Base-by-base conservation (phyloP, 495 filamentous ascomycete genomes). In the Chaetomium tenue region DNA sequence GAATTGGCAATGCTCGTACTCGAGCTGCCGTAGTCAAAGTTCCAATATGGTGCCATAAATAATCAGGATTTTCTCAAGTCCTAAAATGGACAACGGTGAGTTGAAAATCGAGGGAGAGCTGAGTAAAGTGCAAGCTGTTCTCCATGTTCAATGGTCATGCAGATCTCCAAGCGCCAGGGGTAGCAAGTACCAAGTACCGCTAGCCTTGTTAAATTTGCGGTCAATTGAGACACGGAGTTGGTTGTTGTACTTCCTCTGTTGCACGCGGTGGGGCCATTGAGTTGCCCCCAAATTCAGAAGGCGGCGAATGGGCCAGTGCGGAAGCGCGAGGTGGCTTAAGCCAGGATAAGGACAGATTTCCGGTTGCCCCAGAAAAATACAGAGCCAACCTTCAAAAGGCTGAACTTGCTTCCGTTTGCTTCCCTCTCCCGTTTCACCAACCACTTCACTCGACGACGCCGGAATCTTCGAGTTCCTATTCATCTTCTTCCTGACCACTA, bases 271-370 rank as follows among this genome's bases (percentile, higher is more conserved):
- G 58, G 2, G 18, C 23, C 57, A 46, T 15, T 46, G 6, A 48
- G 57, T 28, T 30, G 30, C 56, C 56, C 56, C 56, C 56, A 58
- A 58, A 58, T 46, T 26, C 59, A 61, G 59, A 16, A 15, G 30
- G 25, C 57, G 51, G 57, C 63, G 39, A 60, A 62, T 53, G 40
- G 58, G 30, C 55, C 62, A 58, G 60, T 63, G 46, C 20, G 33
- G 40, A 68, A 57, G 62, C 59, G 67, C 62, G 63, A 68, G 61
- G 65, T 67, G 71, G 64, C 69, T 69, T 58, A 47, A 71, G 63
- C 63, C 56, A 63, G 66, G 65, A 71, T 71, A 64, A 74, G 71
- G 71, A 74, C 71, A 74, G 67, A 72, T 74, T 72, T 72, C 67
- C 71, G 40, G 26, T 64, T 72, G 33, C 60, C 28, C 58, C 26